A percentile compares a stretch with the other conserved stretches of the same genome.
Conservation (phyloP, 2,329 filamentous ascomycete genomes). For the Aureobasidium sp. region DNA sequence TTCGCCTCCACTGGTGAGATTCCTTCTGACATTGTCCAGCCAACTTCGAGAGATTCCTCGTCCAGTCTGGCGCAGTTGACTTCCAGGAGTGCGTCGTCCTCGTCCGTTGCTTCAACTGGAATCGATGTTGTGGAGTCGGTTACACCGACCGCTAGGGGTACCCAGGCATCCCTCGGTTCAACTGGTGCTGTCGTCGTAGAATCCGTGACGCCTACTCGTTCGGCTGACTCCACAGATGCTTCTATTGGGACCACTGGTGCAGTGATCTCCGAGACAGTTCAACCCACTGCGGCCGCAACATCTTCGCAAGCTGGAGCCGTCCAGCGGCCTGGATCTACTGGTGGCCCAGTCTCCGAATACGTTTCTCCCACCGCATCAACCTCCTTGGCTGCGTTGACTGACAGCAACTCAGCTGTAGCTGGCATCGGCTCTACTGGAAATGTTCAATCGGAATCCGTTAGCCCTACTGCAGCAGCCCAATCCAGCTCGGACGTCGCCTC, state of each 20-base stretch:
- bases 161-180: neutral
- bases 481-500: neutral
- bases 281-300: slow-evolving; percentile 8
- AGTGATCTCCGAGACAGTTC: neutral
- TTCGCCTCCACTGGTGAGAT: neutral
- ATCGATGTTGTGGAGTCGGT: slow-evolving; percentile 8
- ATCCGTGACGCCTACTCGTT: slow-evolving; percentile 5
- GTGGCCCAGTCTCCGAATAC: neutral
- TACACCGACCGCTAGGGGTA: neutral
- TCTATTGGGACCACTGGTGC: neutral
- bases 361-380: slow-evolving; percentile 1
- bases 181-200: slow-evolving; percentile 6
- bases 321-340: slow-evolving; percentile 11
- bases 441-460: neutral
- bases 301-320: neutral
- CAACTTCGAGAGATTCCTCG: neutral
- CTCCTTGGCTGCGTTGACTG: neutral
- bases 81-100: neutral
- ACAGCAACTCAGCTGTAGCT: neutral
- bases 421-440: slow-evolving; percentile 8
- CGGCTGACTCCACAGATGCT: neutral
- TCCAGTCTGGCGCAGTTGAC: slow-evolving; percentile 9
- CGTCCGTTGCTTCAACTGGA: slow-evolving; percentile 3
- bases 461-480: slow-evolving; percentile 6
- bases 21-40: neutral